Conservation (phyloP, 371 early-diverging fungal species). For the Mucor velutinosus region DNA sequence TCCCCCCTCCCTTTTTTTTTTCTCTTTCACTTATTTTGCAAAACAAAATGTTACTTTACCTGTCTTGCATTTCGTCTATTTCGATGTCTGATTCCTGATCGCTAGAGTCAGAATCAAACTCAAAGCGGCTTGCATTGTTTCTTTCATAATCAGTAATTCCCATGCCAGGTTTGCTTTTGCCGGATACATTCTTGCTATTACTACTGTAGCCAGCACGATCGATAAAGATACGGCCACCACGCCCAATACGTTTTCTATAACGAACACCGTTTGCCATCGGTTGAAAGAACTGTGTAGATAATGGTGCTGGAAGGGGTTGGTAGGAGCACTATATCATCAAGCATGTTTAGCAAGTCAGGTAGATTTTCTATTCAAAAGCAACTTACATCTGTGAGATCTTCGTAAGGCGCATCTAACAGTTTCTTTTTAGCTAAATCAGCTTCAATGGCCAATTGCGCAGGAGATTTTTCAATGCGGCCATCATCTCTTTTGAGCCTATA, state of each 20-base stretch:
- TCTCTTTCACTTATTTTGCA: constrained; percentile 1
- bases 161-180: constrained; percentile 33
- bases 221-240: constrained; percentile 63
- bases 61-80: constrained; percentile 45
- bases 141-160: constrained; percentile 1
- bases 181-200: constrained; percentile 7
- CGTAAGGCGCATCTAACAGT: constrained; percentile 57
- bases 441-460: constrained; percentile 45
- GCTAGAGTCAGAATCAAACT: constrained; percentile 56
- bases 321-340: constrained; percentile 43
- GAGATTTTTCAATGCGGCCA: constrained; percentile 37
- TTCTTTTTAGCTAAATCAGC: constrained; percentile 56
- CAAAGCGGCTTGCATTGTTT: constrained; percentile 25
- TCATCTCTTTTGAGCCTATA: constrained; percentile 47
- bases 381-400: constrained; percentile 60
- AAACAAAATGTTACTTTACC: constrained; percentile 20
- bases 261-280: constrained; percentile 24
- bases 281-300: constrained; percentile 42
- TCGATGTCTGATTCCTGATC: constrained; percentile 56
- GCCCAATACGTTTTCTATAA: constrained; percentile 61
- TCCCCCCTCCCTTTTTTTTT: constrained; percentile 20
- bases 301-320: constrained; percentile 46
- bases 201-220: constrained; percentile 40
- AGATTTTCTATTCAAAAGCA: not conserved
- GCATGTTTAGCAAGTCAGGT: not conserved